Conservation (phyloP, 768 basidiomycete genomes). For the Tephrocybe sp. region DNA sequence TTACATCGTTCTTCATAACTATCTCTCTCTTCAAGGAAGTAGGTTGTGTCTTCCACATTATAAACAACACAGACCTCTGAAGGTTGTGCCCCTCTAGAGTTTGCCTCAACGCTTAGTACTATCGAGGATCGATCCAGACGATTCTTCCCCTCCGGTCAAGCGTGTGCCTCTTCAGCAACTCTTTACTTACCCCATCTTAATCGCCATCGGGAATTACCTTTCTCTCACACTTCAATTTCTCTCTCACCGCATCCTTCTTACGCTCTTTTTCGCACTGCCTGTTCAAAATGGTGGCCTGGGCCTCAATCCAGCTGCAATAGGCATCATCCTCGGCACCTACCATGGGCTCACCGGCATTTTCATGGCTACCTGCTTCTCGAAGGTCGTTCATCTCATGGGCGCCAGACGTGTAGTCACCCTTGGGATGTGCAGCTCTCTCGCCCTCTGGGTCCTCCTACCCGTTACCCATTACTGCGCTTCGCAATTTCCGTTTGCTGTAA, state of each 20-base stretch:
- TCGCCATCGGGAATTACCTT: slow-evolving; percentile 70
- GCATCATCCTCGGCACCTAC: slow-evolving; percentile 51
- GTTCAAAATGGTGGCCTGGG: slow-evolving; percentile 64
- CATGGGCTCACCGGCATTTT: slow-evolving; percentile 36
- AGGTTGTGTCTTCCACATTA: slow-evolving; percentile 9
- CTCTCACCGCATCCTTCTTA: slow-evolving; percentile 47
- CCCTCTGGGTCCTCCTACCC: slow-evolving; percentile 40
- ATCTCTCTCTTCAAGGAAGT: slow-evolving; percentile 43
- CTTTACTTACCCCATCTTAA: slow-evolving; percentile 51
- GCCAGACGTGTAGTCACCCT: slow-evolving; percentile 35
- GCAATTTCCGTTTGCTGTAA: slow-evolving; percentile 31
- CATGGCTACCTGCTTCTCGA: slow-evolving; percentile 39
- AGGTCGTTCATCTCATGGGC: slow-evolving; percentile 38
- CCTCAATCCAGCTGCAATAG: slow-evolving; percentile 61
- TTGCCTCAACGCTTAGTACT: no score
- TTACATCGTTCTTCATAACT: slow-evolving; percentile 24
- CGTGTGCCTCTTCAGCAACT: slow-evolving; percentile 42
- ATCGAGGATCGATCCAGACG: no score
- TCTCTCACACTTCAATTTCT: slow-evolving; percentile 64
- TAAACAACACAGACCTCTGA: no score
- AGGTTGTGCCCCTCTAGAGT: background rate
- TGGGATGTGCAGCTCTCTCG: slow-evolving; percentile 35
- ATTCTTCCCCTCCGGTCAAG: slow-evolving; percentile 9
- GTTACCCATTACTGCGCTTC: slow-evolving; percentile 34
- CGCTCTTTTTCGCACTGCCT: slow-evolving; percentile 70